Evolutionary conservation across 306 rosid genomes (phyloP), one percentile per base, ranked within the genome.

Genomic region (Vigna reflexopilosa): DNA sequence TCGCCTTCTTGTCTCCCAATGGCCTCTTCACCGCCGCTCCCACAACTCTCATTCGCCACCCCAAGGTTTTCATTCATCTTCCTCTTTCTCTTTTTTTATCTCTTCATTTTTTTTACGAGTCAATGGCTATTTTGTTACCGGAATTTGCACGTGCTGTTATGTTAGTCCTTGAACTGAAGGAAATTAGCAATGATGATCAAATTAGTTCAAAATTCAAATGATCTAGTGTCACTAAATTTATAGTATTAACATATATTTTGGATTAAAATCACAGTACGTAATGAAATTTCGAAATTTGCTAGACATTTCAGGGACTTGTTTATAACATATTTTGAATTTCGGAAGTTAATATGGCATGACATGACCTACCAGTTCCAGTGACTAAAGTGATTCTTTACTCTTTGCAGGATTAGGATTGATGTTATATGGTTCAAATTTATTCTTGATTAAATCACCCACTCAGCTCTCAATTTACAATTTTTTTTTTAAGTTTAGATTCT

Each of bases 1-100:
- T 87, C 57, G 96, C 96, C 34, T 82, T 89, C 77, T 52, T 89
- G 0, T 80, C 75, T 47, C 92, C 97, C 57, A 82, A 82, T 24
- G 92, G 88, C 0, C 71, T 91, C 85, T 56, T 88, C 79, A 22
- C 14, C 85, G 82, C 87, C 74, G 68, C 71, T 9, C 16, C 72
- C 22, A 63, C 85, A 36, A 55, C 63, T 67, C 73, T 7, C 73
- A 6, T 68, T 40, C 72, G 3, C 54, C 45, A 44, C 19, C 72
- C 47, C 17, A 63, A 63, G 47, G 69, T 36, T 34, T 28, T 34
- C 38, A 6, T 32, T 32, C 40, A 6, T 32, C 45, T 62, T 15
- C 11, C 22, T 62, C 67, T 14, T 28, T 61, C 20, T 30, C 19
- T 12, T 14, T 57, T 34, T 13, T 30, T 30, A 38, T 30, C 22